phyloP scores from a whole-genome alignment of 2,329 filamentous ascomycete species.

The Talaromyces funiculosus region DNA sequence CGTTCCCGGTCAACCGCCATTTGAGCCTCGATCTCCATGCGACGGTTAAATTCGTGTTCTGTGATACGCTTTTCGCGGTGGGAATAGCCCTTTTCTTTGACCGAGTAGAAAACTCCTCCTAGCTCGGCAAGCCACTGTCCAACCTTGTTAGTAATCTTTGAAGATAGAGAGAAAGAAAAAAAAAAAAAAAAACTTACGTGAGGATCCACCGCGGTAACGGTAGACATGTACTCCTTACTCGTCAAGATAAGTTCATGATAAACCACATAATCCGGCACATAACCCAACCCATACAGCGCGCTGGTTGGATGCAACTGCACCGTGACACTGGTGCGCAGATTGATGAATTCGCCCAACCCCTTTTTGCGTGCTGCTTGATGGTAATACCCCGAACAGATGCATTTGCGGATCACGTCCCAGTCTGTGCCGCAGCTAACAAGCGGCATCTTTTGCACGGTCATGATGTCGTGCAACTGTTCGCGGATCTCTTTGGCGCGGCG shows the following conservation, averaged over 20 bases:
- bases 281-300: conserved; percentile 85
- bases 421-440: conserved; percentile 88
- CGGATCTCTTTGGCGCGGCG: conserved; percentile 89
- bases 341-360: conserved; percentile 95
- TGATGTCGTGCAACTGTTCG: conserved; percentile 89
- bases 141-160: neutral
- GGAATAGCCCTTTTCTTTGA: conserved; percentile 97
- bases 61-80: conserved; percentile 77
- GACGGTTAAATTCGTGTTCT: conserved; percentile 85
- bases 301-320: conserved; percentile 93
- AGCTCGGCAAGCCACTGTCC: conserved; percentile 83
- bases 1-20: conserved; percentile 79
- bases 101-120: conserved; percentile 92
- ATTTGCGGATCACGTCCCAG: conserved; percentile 92
- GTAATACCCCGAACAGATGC: conserved; percentile 96
- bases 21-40: conserved; percentile 87
- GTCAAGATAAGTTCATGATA: conserved; percentile 98
- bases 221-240: conserved; percentile 96
- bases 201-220: conserved; percentile 90
- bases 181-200: conserved; percentile 46
- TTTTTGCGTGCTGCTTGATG: conserved; percentile 95
- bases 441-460: conserved; percentile 86
- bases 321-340: conserved; percentile 86
- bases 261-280: conserved; percentile 92
- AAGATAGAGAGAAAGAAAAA: neutral